phyloP scores from a whole-genome alignment of 352 stramenopile genomes.

The Blastocystis sp. region DNA sequence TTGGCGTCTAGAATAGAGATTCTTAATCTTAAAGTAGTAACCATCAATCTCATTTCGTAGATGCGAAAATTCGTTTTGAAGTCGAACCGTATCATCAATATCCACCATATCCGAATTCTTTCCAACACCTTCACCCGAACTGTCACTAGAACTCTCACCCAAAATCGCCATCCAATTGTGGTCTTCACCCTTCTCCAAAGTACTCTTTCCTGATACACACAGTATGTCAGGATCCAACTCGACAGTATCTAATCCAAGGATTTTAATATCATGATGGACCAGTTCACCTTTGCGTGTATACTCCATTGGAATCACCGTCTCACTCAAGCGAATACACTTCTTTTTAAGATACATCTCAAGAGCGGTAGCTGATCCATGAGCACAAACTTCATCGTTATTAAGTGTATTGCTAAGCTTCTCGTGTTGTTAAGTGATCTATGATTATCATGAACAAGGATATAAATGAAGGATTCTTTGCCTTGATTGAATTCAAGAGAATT shows the following conservation, averaged over 20 bases:
- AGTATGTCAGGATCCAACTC: not conserved
- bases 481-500: not conserved
- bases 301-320: not conserved
- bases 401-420: not conserved
- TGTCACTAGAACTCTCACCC: not conserved
- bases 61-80: not conserved
- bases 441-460: slow-evolving; percentile 34
- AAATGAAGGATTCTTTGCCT: not conserved
- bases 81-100: not conserved
- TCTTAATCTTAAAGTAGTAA: not conserved
- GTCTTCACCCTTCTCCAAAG: too few species aligned
- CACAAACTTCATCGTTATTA: not conserved
- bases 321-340: too few species aligned
- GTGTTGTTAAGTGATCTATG: not conserved
- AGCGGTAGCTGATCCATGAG: not conserved
- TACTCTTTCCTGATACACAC: not conserved
- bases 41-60: not conserved
- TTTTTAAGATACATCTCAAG: too few species aligned
- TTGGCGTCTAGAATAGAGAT: not conserved
- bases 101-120: not conserved
- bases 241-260: not conserved
- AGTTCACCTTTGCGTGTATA: not conserved
- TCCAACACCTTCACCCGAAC: not conserved
- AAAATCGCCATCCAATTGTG: too few species aligned
- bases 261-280: not conserved